These are phyloP conservation scores for Aspergillus carlsbadensis DNA, from an alignment of 495 filamentous ascomycete species.

Conservation along the genomic window DNA sequence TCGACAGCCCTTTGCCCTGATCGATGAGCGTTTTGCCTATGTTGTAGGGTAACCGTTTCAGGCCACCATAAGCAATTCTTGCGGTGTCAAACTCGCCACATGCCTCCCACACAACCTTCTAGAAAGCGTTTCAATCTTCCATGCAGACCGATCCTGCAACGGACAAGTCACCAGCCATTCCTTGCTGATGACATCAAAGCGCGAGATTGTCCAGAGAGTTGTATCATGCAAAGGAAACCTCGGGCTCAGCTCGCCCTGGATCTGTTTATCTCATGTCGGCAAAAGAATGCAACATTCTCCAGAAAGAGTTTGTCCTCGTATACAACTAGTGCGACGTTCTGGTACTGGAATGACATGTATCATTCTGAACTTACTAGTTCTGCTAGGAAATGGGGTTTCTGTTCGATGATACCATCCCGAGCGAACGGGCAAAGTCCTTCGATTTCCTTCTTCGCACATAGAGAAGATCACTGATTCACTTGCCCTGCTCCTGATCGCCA, in stretches of 20 bases:
- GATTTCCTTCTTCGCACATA: neutral
- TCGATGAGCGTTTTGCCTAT: too few species aligned
- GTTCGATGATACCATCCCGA: conserved; percentile 5
- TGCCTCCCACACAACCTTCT: conserved; percentile 18
- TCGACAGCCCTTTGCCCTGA: too few species aligned
- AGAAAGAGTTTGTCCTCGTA: neutral
- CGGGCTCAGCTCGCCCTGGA: neutral
- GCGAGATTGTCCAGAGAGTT: conserved; percentile 20
- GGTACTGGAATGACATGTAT: neutral
- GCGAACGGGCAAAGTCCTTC: neutral
- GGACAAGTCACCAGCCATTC: conserved; percentile 13
- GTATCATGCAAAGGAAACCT: neutral
- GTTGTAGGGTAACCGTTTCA: neutral
- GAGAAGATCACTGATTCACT: neutral
- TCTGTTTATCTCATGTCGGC: neutral
- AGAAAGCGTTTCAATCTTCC: conserved; percentile 23
- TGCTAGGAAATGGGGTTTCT: conserved; percentile 1
- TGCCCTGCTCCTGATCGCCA: neutral
- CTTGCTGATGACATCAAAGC: conserved; percentile 6
- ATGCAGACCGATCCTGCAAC: conserved; percentile 19
- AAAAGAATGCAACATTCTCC: neutral
- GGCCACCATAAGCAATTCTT: neutral
- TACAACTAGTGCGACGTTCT: neutral
- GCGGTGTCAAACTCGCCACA: conserved; percentile 5
- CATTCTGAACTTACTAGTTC: neutral